Conservation (phyloP, 345 rosid genomes). For the Zanthoxylum bungeanum region DNA sequence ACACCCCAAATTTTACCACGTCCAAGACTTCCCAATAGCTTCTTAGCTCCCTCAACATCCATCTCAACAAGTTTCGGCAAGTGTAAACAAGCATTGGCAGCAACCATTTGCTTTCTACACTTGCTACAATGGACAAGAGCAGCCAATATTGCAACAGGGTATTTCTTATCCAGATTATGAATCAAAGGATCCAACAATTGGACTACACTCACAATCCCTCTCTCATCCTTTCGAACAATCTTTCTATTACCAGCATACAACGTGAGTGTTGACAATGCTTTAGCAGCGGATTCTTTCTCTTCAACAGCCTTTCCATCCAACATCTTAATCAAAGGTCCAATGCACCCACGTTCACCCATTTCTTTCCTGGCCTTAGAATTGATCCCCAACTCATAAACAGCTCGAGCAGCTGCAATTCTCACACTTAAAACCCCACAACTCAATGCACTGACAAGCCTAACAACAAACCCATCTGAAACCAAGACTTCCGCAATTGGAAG, state of each 20-base stretch:
- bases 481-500: conserved; percentile 61
- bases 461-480: conserved; percentile 57
- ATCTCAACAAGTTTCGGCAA: conserved; percentile 73
- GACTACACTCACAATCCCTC: conserved; percentile 57
- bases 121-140: conserved; percentile 62
- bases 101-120: conserved; percentile 75
- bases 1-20: conserved; percentile 87
- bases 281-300: conserved; percentile 85
- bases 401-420: conserved; percentile 72
- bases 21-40: conserved; percentile 58
- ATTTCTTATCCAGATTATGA: conserved; percentile 57
- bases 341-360: conserved; percentile 65
- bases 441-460: conserved; percentile 46
- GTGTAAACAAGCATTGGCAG: conserved; percentile 64
- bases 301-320: conserved; percentile 81
- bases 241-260: conserved; percentile 46
- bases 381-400: conserved; percentile 49
- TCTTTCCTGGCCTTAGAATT: conserved; percentile 62
- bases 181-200: conserved; percentile 61
- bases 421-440: conserved; percentile 61
- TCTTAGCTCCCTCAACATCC: conserved; percentile 84
- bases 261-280: conserved; percentile 56
- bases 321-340: conserved; percentile 58
- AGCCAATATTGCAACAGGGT: conserved; percentile 53
- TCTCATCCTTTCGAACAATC: conserved; percentile 52